These are phyloP conservation scores for Ceratocystis papillata DNA, from an alignment of 2,329 filamentous ascomycete species.

Conservation along the genomic window DNA sequence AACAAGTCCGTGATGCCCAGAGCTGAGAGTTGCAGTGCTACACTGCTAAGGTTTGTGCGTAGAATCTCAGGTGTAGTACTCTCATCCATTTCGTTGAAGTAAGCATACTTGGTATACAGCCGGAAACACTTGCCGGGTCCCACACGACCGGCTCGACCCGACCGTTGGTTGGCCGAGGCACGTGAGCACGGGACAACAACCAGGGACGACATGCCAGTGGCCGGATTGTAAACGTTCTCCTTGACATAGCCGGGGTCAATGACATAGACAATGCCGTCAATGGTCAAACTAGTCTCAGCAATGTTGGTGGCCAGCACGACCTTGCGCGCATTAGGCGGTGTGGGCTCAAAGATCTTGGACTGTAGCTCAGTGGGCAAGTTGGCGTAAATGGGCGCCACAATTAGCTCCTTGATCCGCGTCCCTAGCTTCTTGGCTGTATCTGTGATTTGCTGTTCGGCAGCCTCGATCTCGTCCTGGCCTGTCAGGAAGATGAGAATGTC, in stretches of 20 bases:
- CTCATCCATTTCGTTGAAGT: conserved; percentile 89
- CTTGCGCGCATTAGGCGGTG: conserved; percentile 73
- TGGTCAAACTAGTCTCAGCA: conserved; percentile 88
- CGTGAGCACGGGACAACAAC: conserved; percentile 85
- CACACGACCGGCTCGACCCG: conserved; percentile 83
- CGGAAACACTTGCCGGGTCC: conserved; percentile 88
- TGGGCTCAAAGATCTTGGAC: conserved; percentile 87
- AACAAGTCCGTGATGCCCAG: conserved; percentile 86
- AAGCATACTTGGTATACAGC: conserved; percentile 86
- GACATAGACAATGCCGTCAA: conserved; percentile 91
- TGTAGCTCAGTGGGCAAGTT: conserved; percentile 86
- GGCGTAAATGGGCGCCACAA: conserved; percentile 89
- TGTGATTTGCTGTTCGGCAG: conserved; percentile 69
- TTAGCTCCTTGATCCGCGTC: conserved; percentile 69
- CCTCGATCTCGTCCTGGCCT: conserved; percentile 91
- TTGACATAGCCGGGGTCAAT: conserved; percentile 95
- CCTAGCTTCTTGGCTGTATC: conserved; percentile 83
- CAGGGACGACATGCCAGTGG: conserved; percentile 83
- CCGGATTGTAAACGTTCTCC: conserved; percentile 84
- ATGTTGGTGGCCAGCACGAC: conserved; percentile 95
- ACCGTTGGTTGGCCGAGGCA: conserved; percentile 85
- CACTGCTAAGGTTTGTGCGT: conserved; percentile 72
- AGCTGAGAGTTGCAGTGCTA: conserved; percentile 77
- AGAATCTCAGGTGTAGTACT: conserved; percentile 89
- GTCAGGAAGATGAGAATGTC: conserved; percentile 93